These are phyloP conservation scores for Paulownia fortunei DNA, from an alignment of 257 asterid genomes.

Conservation along the genomic window DNA sequence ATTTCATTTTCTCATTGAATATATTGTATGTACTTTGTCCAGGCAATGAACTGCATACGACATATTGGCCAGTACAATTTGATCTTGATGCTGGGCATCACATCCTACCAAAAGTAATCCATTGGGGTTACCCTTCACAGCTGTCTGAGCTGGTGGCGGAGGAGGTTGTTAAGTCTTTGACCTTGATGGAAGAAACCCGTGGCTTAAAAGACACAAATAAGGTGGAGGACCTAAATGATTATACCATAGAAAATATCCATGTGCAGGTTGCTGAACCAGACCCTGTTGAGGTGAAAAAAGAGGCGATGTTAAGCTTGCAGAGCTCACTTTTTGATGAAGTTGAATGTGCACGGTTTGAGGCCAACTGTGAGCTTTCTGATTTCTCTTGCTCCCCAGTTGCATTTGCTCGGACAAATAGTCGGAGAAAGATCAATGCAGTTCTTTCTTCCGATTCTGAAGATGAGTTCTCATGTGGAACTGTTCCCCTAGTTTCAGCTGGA, in stretches of 20 bases:
- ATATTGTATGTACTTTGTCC: slow-evolving; percentile 41
- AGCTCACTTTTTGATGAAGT: slow-evolving; percentile 47
- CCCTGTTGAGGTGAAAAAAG: slow-evolving; percentile 60
- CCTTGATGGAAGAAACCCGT: slow-evolving; percentile 51
- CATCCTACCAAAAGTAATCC: slow-evolving; percentile 68
- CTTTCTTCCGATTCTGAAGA: slow-evolving; percentile 89
- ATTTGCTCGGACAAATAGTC: slow-evolving; percentile 43
- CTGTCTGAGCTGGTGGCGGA: slow-evolving; percentile 86
- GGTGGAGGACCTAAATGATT: slow-evolving; percentile 41
- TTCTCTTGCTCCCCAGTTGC: slow-evolving; percentile 69
- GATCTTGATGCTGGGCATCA: slow-evolving; percentile 88
- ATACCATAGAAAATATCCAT: slow-evolving; percentile 23
- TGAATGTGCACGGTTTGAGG: slow-evolving; percentile 52
- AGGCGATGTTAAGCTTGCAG: slow-evolving; percentile 68
- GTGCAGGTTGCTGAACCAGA: slow-evolving; percentile 41
- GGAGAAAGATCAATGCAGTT: slow-evolving; percentile 63
- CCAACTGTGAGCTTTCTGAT: slow-evolving; percentile 50
- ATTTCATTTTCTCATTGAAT: slow-evolving; percentile 4
- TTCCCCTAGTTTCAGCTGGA: slow-evolving; percentile 45
- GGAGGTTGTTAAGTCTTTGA: slow-evolving; percentile 69
- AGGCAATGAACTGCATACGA: slow-evolving; percentile 50
- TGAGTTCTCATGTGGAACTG: slow-evolving; percentile 47
- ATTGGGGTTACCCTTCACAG: slow-evolving; percentile 65
- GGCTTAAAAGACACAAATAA: slow-evolving; percentile 40
- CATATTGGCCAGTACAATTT: slow-evolving; percentile 66